Conservation (phyloP, 176 grass and related monocot species). For the Neostapfia colusana region DNA sequence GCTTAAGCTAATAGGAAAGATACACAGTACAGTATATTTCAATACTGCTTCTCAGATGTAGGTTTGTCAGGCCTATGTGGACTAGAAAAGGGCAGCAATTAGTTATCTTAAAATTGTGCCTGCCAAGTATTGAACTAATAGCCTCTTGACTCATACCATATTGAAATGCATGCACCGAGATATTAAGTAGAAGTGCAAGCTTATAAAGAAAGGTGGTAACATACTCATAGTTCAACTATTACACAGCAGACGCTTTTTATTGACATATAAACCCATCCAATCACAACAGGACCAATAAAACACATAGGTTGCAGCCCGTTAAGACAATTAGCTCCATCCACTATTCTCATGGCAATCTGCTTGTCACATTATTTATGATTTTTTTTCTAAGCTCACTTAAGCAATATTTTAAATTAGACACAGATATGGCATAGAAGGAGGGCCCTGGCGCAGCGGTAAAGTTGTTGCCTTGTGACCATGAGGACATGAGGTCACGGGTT, state of each 20-base stretch:
- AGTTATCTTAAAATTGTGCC: not conserved
- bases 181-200: not conserved
- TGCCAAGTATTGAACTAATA: not conserved
- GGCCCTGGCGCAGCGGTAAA: no score
- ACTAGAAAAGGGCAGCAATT: not conserved
- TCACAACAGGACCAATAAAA: no score
- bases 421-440: no score
- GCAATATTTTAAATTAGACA: conserved; percentile 13
- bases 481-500: no score
- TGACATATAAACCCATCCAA: no score
- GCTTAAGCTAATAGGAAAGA: not conserved
- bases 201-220: not conserved
- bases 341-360: not conserved
- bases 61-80: not conserved
- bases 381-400: not conserved
- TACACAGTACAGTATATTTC: not conserved
- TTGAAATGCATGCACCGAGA: not conserved
- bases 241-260: no score
- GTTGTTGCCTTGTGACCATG: no score
- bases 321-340: no score
- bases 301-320: no score
- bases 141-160: not conserved
- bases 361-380: not conserved
- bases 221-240: not conserved
- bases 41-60: not conserved